Base-by-base conservation (phyloP, 2,329 filamentous ascomycete genomes). In the Neonectria coccinea region DNA sequence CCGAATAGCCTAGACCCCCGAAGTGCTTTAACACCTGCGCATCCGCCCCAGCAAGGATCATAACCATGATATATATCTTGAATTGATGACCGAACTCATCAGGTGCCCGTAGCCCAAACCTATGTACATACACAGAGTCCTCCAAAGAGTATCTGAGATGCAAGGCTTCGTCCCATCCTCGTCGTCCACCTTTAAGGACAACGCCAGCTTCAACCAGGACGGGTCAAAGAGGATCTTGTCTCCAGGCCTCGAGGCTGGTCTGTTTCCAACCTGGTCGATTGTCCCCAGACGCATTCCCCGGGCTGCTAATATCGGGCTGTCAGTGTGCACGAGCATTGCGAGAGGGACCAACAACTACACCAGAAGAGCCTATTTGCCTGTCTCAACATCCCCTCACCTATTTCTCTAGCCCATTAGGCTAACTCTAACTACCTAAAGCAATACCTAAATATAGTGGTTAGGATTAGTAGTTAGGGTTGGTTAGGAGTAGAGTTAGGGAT, bases 41-140 rank as follows among this genome's bases (percentile, higher is more conserved):
- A 62, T 79, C 80, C 16, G 78, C 78, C 55, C 75, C 77, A 6
- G 77, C 73, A 50, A 73, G 63, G 6, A 74, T 68, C 63, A 71
- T 60, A n/a, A 73, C 59, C 36, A 70, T 31, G 36, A 72, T 56
- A 36, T 74, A 71, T 12, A 66, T 62, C 14, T 59, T 60, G 58
- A 73, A 74, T 56, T 74, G 68, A 5, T 42, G 20, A 1, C 65
- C 66, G 9, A 70, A 66, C 9, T 67, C 66, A n/a, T 67, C 67
- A 0, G 71, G 70, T 10, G 70, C 69, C 18, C 56, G 42, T 6
- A 27, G 12, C 8, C 66, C 62, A 56, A 64, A 68, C n/a, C n/a
- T n/a, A n/a, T n/a, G n/a, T n/a, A n/a, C 72, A 74, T 74, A 64
- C 72, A 74, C 16, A 74, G 58, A 1, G 72, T 73, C n/a, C 61